phyloP scores from a whole-genome alignment of 2,329 filamentous ascomycete genomes.

The Camptophora hylomeconis region DNA sequence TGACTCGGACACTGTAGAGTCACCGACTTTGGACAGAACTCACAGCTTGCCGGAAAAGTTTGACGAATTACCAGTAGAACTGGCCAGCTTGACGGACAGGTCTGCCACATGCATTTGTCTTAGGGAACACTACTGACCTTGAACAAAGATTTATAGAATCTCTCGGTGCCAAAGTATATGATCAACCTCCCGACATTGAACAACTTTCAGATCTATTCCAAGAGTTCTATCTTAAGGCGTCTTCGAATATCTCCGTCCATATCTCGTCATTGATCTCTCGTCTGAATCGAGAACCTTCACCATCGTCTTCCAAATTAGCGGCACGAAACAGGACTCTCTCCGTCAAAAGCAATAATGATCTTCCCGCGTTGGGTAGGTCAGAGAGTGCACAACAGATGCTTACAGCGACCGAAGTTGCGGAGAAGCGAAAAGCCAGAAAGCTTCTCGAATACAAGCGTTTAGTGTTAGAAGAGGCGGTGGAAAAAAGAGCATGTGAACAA shows the following conservation, averaged over 20 bases:
- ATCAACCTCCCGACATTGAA: constrained; percentile 70
- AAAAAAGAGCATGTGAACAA: constrained; percentile 70
- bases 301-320: constrained; percentile 28
- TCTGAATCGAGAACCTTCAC: constrained; percentile 53
- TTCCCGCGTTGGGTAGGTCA: constrained; percentile 12
- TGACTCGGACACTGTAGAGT: constrained; percentile 17
- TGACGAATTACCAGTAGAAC: constrained; percentile 85
- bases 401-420: constrained; percentile 69
- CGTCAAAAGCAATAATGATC: constrained; percentile 11
- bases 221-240: constrained; percentile 76
- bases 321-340: constrained; percentile 10
- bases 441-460: constrained; percentile 64
- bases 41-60: constrained; percentile 49
- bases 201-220: constrained; percentile 79
- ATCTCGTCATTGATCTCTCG: constrained; percentile 66
- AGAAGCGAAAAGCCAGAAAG: constrained; percentile 65
- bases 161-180: constrained; percentile 72
- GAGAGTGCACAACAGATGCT: constrained; percentile 69
- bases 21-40: constrained; percentile 21
- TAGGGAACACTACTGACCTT: not conserved
- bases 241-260: constrained; percentile 73
- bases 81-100: constrained; percentile 82
- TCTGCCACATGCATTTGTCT: constrained; percentile 25
- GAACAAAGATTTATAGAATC: constrained; percentile 85
- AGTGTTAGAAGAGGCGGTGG: constrained; percentile 79